Evolutionary conservation across 148 eudicot species (phyloP).

Genomic region (Drosera capensis): DNA sequence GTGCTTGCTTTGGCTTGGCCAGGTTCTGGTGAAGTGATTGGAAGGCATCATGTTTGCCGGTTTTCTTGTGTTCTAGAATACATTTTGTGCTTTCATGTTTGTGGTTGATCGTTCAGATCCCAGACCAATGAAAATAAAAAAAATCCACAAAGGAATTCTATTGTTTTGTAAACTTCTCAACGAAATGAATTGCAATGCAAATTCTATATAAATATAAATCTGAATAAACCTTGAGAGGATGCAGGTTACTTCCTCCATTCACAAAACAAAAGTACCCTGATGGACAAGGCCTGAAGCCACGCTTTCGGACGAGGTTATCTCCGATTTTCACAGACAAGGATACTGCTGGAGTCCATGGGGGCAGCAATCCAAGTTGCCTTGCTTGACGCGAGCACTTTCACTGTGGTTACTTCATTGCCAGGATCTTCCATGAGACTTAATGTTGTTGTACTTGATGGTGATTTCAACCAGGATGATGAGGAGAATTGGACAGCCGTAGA

Average conservation of each 20-base stretch:
- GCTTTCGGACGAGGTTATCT: constrained; percentile 57
- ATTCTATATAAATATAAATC: too few species aligned
- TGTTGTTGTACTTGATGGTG: constrained; percentile 89
- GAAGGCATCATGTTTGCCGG: too few species aligned
- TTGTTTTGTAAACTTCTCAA: too few species aligned
- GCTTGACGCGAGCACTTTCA: constrained; percentile 64
- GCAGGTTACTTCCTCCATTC: constrained; percentile 76
- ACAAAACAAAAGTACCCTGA: constrained; percentile 61
- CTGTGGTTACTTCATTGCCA: constrained; percentile 51
- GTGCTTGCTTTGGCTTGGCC: too few species aligned
- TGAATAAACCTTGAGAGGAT: constrained; percentile 5
- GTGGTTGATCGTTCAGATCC: too few species aligned
- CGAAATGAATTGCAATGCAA: too few species aligned
- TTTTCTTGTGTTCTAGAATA: too few species aligned
- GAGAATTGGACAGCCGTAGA: constrained; percentile 73
- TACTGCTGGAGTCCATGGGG: constrained; percentile 88
- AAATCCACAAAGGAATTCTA: too few species aligned
- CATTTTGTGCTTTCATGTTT: too few species aligned
- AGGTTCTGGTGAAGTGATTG: too few species aligned
- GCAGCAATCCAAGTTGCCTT: constrained; percentile 69
- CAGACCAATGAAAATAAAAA: too few species aligned
- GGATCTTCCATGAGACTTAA: constrained; percentile 73
- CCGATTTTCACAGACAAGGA: constrained; percentile 90
- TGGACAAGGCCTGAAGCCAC: constrained; percentile 75
- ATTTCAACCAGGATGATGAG: constrained; percentile 75